These are phyloP conservation scores for Elongisporangium senticosum DNA, from an alignment of 352 stramenopile species.

Conservation along the genomic window DNA sequence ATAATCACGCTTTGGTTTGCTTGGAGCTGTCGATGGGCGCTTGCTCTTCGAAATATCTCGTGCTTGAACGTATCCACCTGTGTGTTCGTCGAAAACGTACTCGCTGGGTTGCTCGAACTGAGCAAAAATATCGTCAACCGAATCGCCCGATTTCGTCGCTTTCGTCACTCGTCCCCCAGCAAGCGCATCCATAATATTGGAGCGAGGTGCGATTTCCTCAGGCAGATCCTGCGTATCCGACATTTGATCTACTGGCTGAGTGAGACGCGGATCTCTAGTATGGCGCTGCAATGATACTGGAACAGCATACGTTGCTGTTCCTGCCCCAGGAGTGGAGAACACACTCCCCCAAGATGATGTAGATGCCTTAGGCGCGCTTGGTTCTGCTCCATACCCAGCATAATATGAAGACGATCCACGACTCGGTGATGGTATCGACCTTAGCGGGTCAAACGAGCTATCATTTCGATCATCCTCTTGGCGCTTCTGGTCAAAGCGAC, in stretches of 20 bases:
- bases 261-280: neutral
- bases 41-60: neutral
- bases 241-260: neutral
- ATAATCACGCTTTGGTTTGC: conserved; percentile 1
- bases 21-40: neutral
- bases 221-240: neutral
- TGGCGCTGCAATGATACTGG: conserved; percentile 16
- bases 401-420: conserved; percentile 5
- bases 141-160: conserved; percentile 11
- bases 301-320: conserved; percentile 35
- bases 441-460: neutral
- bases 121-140: conserved; percentile 71
- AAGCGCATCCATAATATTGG: conserved; percentile 67
- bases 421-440: neutral
- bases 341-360: conserved; percentile 39
- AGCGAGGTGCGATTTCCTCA: neutral
- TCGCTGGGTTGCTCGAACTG: conserved; percentile 73
- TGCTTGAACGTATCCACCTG: conserved; percentile 49
- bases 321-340: conserved; percentile 14
- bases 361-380: conserved; percentile 8
- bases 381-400: conserved; percentile 13
- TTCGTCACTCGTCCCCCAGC: neutral
- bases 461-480: conserved; percentile 20
- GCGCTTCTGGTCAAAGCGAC: conserved; percentile 45
- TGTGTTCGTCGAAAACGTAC: conserved; percentile 63